phyloP scores from a whole-genome alignment of 2,329 filamentous ascomycete genomes.

The Coniochaeta sp. region DNA sequence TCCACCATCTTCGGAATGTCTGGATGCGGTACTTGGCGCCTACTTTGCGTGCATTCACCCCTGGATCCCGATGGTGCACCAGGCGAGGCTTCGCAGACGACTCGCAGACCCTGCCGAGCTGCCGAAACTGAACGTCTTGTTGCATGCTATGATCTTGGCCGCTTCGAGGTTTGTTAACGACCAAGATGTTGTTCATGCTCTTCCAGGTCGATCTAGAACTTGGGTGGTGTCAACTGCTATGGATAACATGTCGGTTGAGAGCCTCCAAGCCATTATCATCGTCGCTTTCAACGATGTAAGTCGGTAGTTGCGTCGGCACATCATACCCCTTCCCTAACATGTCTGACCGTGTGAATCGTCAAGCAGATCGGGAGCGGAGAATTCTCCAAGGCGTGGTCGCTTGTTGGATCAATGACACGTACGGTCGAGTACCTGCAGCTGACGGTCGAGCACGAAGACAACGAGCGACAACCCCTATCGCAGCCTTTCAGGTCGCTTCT shows the following conservation, averaged over 20 bases:
- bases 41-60: slow-evolving; percentile 32
- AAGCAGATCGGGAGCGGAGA: slow-evolving; percentile 20
- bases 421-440: slow-evolving; percentile 25
- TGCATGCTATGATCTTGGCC: slow-evolving; percentile 25
- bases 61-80: slow-evolving; percentile 31
- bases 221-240: slow-evolving; percentile 22
- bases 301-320: background rate
- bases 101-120: slow-evolving; percentile 14
- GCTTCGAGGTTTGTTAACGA: slow-evolving; percentile 9
- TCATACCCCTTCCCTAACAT: background rate
- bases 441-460: slow-evolving; percentile 19
- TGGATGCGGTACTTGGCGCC: slow-evolving; percentile 19
- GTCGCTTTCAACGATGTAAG: slow-evolving; percentile 27
- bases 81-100: slow-evolving; percentile 18
- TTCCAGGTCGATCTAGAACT: slow-evolving; percentile 12
- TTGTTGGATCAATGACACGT: slow-evolving; percentile 24
- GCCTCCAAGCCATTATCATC: slow-evolving; percentile 26
- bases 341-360: background rate
- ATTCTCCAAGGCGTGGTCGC: slow-evolving; percentile 21
- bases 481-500: slow-evolving; percentile 20
- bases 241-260: slow-evolving; percentile 25
- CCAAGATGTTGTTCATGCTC: background rate
- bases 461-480: slow-evolving; percentile 14
- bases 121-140: slow-evolving; percentile 18
- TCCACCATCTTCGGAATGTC: slow-evolving; percentile 3